These are phyloP conservation scores for Aspergillus ellipticus DNA, from an alignment of 495 filamentous ascomycete genomes.

Conservation along the genomic window DNA sequence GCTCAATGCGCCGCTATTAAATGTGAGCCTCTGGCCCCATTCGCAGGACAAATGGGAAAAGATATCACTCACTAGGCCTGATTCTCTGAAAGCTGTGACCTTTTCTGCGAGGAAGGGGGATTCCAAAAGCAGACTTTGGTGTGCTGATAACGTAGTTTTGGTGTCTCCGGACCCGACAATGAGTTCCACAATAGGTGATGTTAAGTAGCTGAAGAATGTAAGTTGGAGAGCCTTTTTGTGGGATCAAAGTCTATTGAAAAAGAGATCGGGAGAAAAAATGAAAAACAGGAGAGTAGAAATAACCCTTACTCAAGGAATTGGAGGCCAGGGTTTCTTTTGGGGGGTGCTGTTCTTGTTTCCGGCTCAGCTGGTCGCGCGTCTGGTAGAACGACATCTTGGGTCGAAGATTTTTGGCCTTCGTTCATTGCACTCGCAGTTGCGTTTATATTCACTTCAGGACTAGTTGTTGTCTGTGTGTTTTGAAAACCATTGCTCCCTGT, in stretches of 20 bases:
- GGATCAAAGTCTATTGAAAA: no score
- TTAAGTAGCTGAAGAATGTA: constrained; percentile 45
- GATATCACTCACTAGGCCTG: constrained; percentile 22
- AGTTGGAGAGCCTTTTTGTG: background rate
- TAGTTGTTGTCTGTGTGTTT: constrained; percentile 11
- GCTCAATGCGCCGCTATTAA: constrained; percentile 58
- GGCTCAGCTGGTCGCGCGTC: constrained; percentile 21
- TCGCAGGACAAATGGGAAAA: no score
- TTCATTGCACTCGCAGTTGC: constrained; percentile 13
- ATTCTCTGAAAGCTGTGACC: constrained; percentile 53
- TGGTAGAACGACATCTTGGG: constrained; percentile 19
- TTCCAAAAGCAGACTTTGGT: constrained; percentile 69
- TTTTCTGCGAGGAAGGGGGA: constrained; percentile 71
- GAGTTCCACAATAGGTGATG: constrained; percentile 75
- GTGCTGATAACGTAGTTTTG: constrained; percentile 65
- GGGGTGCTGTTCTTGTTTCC: constrained; percentile 15
- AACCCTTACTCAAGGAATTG: constrained; percentile 35
- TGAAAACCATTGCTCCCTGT: background rate
- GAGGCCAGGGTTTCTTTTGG: constrained; percentile 23
- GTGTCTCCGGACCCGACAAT: constrained; percentile 61
- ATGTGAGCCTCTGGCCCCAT: background rate
- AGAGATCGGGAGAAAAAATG: background rate
- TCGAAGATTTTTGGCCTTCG: constrained; percentile 4
- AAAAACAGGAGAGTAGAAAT: background rate
- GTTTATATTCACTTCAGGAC: constrained; percentile 23